Evolutionary conservation across 139 green algal species (phyloP), one percentile per base, ranked within the genome.

Genomic region (Chlorella sp.): DNA sequence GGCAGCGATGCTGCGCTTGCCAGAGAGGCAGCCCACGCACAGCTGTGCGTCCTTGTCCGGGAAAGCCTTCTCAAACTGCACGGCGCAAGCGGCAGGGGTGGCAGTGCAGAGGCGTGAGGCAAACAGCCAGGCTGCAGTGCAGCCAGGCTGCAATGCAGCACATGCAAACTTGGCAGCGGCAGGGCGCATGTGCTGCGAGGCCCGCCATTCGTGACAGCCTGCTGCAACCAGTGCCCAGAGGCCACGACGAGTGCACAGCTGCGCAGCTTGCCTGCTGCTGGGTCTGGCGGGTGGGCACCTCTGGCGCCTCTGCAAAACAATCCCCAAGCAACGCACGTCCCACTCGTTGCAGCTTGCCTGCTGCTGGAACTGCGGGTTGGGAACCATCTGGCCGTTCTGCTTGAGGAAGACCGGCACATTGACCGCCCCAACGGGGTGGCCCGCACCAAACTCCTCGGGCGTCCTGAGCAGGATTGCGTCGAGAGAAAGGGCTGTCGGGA

Each of bases 391-490:
- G 67, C 62, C 58, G 41, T 41, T 54, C n/a, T 75, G 67, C 51
- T 81, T 89, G 13, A 89, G 11, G 56, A 76, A 78, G 13, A 90
- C 85, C 24, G 87, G 87, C 46, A 90, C 58, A 38, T 90, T 90
- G n/a, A 70, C 26, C 22, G 87, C 86, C 17, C 84, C 70, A 3
- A 70, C 80, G 28, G 72, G 32, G 24, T 90, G 84, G 28, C 85
- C 87, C 3, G 46, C 75, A 22, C 30, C 68, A 69, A 87, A 90
- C 68, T 90, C 87, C 40, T 85, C 83, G 6, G 83, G 9, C 8
- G 86, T 90, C 48, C 86, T 82, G 83, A 62, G 70, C 1, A 17
- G 8, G 11, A 32, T 34, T 3, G 51, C 8, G 22, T 4, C 1
- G 17, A n/a, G 36, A 2, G 14, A n/a, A n/a, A n/a, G 19, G 46